Evolutionary conservation across 371 early-diverging fungal species (phyloP).

Genomic region (Apophysomyces elegans): DNA sequence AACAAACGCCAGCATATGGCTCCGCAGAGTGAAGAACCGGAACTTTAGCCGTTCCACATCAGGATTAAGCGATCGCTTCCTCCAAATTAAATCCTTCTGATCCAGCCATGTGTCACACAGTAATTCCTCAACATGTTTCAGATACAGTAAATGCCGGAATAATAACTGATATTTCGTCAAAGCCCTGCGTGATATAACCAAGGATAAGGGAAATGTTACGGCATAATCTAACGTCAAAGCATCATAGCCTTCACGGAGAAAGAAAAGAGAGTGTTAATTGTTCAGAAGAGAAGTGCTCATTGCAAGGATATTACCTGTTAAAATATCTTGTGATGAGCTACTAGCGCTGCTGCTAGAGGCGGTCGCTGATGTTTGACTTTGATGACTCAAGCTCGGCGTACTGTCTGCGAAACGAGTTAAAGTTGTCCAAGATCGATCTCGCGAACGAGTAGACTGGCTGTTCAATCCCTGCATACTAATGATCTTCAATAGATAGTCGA

Average conservation of each 20-base stretch:
- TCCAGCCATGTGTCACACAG: slow-evolving; percentile 78
- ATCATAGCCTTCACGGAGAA: slow-evolving; percentile 63
- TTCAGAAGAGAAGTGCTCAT: neutral
- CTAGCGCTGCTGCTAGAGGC: slow-evolving; percentile 23
- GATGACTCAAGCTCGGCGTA: neutral
- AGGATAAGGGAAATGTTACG: slow-evolving; percentile 85
- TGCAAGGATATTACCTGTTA: slow-evolving; percentile 23
- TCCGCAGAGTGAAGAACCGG: slow-evolving; percentile 70
- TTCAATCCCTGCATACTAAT: slow-evolving; percentile 57
- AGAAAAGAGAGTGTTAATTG: no score
- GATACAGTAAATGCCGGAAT: slow-evolving; percentile 85
- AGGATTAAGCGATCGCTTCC: slow-evolving; percentile 21
- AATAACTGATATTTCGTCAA: slow-evolving; percentile 90
- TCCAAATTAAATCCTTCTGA: slow-evolving; percentile 52
- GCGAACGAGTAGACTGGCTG: slow-evolving; percentile 6
- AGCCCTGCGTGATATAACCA: slow-evolving; percentile 83
- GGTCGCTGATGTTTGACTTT: slow-evolving; percentile 11
- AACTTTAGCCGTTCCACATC: slow-evolving; percentile 62
- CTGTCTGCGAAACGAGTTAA: slow-evolving; percentile 13
- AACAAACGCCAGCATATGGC: slow-evolving; percentile 82
- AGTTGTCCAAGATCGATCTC: neutral
- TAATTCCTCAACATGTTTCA: slow-evolving; percentile 85
- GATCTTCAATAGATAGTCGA: slow-evolving; percentile 75
- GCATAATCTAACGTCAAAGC: slow-evolving; percentile 77
- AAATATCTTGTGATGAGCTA: slow-evolving; percentile 21